Evolutionary conservation across 139 green algal species (phyloP).

Genomic region (Spirogloea muscicola): DNA sequence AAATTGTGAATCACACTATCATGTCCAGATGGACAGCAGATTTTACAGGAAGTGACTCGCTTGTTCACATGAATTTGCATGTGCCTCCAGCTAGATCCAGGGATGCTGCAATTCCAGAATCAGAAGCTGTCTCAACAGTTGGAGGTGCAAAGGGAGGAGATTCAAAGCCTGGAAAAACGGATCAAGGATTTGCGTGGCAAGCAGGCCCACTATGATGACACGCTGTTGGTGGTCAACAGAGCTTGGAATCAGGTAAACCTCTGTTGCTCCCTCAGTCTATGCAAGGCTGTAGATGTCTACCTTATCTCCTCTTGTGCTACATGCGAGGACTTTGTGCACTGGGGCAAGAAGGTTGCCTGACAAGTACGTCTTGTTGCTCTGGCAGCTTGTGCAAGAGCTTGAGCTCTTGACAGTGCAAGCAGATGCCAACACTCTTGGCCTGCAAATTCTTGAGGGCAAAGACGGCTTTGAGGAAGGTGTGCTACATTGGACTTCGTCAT

Average conservation of each 20-base stretch:
- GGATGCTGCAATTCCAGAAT: conserved; percentile 39
- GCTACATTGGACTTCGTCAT: too few relatives aligned
- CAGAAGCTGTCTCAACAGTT: conserved; percentile 44
- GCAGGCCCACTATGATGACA: conserved; percentile 38
- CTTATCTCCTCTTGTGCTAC: too few relatives aligned
- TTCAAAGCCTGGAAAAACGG: conserved; percentile 25
- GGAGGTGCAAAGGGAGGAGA: conserved; percentile 37
- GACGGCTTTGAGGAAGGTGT: too few relatives aligned
- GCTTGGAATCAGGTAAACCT: conserved; percentile 34
- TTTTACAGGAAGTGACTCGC: too few relatives aligned
- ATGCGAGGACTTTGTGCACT: too few relatives aligned
- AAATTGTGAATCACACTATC: too few relatives aligned
- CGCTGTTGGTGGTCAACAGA: conserved; percentile 36
- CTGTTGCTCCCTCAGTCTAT: too few relatives aligned
- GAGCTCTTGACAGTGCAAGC: conserved; percentile 27
- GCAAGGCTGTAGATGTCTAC: too few relatives aligned
- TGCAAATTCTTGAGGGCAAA: too few relatives aligned
- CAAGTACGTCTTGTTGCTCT: too few relatives aligned
- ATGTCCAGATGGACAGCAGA: too few relatives aligned
- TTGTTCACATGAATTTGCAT: not conserved
- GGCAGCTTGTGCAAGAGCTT: conserved; percentile 25
- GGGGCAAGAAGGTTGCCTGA: too few relatives aligned
- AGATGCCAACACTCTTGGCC: conserved; percentile 4
- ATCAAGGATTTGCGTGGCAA: conserved; percentile 17
- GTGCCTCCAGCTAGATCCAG: conserved; percentile 18